Evolutionary conservation across 2,329 filamentous ascomycete genomes (phyloP).

Genomic region (Erysiphe pulchra): DNA sequence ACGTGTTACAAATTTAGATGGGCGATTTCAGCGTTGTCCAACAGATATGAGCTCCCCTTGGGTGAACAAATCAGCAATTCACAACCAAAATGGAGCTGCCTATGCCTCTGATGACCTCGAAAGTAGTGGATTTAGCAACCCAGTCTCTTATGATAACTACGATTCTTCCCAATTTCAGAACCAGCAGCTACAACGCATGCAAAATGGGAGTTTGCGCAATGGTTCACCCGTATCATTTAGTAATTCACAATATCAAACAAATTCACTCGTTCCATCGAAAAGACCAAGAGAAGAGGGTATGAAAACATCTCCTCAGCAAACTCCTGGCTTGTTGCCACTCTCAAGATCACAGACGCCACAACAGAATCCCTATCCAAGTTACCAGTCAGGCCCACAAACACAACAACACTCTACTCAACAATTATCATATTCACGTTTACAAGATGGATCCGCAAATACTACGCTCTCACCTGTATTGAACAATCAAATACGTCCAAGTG

Average conservation of each 20-base stretch:
- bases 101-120: conserved; percentile 31
- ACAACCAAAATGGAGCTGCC: conserved; percentile 44
- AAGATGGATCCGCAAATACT: conserved; percentile 56
- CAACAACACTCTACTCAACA: conserved; percentile 34
- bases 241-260: conserved; percentile 52
- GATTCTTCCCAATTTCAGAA: conserved; percentile 26
- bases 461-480: conserved; percentile 85
- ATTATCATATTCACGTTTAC: conserved; percentile 56
- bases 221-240: conserved; percentile 56
- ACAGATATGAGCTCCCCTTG: conserved; percentile 39
- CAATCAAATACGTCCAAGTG: conserved; percentile 47
- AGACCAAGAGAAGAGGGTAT: conserved; percentile 67
- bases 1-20: conserved; percentile 11
- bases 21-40: conserved; percentile 16
- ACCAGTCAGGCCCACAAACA: conserved; percentile 34
- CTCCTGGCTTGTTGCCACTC: conserved; percentile 44
- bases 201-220: conserved; percentile 65
- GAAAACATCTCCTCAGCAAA: conserved; percentile 55
- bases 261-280: conserved; percentile 73
- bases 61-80: conserved; percentile 43
- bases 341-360: conserved; percentile 87
- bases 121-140: conserved; percentile 31
- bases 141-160: conserved; percentile 37
- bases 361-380: conserved; percentile 46
- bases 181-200: conserved; percentile 29